Base-by-base conservation (phyloP, 108 stramenopile species). In the Discostella pseudostelligera region DNA sequence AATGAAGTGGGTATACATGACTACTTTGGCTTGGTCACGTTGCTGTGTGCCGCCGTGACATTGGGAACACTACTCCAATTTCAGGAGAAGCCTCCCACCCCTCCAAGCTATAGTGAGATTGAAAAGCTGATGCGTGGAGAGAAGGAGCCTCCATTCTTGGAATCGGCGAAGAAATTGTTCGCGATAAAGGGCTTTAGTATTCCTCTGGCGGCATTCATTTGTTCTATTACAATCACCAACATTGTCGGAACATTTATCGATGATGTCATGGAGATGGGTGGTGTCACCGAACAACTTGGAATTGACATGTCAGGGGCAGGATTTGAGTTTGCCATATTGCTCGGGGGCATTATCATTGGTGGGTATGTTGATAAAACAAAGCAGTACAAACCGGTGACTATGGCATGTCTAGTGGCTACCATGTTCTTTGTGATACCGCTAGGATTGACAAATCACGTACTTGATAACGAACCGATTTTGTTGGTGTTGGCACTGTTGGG, bases 191-290 rank as follows among this genome's bases (percentile, higher is more conserved):
- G 88, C 0, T 94, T 94, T 67, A 67, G 72, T 20, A 56, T 81
- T 39, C 78, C 93, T 5, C 39, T 90, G 29, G 89, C 84, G 3
- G 93, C 89, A 3, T 94, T 90, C 63, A 78, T 94, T 36, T 87
- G 87, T 53, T 80, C 78, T 26, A 94, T 94, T 51, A 72, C 81
- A 21, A 86, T 94, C 26, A 94, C 93, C 24, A 94, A 94, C 51
- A 80, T 94, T 54, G 88, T 94, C 14, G 92, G 92, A 8, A 79
- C 94, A 14, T 95, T 95, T 64, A 89, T 92, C 46, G 90, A 88
- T 58, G 94, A 95, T 21, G 85, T 94, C n/a, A 87, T 94, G 90
- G 73, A 81, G 48, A 69, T 85, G 7, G 93, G 93, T 3, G 90
- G 93, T 17, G 73, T 94, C 7, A 87, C 82, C 10, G 79, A 85